Conservation (phyloP, 768 basidiomycete genomes). For the Boletus vinaceobasis region DNA sequence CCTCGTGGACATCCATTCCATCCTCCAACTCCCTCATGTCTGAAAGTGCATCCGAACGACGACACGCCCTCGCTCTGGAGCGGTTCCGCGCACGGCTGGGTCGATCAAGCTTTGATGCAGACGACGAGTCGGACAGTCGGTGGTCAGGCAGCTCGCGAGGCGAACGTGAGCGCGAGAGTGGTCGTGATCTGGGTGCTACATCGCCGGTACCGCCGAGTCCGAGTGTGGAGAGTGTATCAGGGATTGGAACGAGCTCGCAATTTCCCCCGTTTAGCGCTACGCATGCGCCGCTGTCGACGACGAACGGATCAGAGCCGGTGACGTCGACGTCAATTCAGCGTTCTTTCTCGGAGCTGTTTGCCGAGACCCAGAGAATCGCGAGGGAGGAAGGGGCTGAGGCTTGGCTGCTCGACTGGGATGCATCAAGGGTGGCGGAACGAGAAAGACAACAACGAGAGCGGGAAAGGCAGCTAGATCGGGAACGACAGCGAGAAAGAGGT, state of each 20-base stretch:
- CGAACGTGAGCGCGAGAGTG: slow-evolving; percentile 13
- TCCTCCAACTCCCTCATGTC: slow-evolving; percentile 40
- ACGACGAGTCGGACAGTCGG: slow-evolving; percentile 24
- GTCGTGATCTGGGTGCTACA: slow-evolving; percentile 5
- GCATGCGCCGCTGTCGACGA: background rate
- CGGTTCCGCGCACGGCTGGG: slow-evolving; percentile 28
- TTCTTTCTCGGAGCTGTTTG: slow-evolving; percentile 23
- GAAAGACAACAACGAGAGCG: slow-evolving; percentile 5
- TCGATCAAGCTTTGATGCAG: slow-evolving; percentile 22
- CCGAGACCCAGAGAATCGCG: slow-evolving; percentile 9
- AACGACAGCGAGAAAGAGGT: slow-evolving; percentile 12
- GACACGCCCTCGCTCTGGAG: slow-evolving; percentile 36
- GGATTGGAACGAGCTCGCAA: slow-evolving; percentile 5
- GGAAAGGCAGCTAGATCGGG: slow-evolving; percentile 11
- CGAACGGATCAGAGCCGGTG: slow-evolving; percentile 5
- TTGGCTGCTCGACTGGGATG: slow-evolving; percentile 21
- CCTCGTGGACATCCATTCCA: slow-evolving; percentile 32
- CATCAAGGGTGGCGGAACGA: slow-evolving; percentile 8
- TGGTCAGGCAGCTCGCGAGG: slow-evolving; percentile 20
- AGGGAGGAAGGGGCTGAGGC: slow-evolving; percentile 11
- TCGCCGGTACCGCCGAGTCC: slow-evolving; percentile 15
- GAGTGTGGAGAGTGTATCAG: slow-evolving; percentile 12
- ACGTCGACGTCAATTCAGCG: slow-evolving; percentile 14
- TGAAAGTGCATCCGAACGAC: slow-evolving; percentile 44
- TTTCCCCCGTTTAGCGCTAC: slow-evolving; percentile 3